Base-by-base conservation (phyloP, 768 basidiomycete species). In the Phlebiopsis flavidoalba region DNA sequence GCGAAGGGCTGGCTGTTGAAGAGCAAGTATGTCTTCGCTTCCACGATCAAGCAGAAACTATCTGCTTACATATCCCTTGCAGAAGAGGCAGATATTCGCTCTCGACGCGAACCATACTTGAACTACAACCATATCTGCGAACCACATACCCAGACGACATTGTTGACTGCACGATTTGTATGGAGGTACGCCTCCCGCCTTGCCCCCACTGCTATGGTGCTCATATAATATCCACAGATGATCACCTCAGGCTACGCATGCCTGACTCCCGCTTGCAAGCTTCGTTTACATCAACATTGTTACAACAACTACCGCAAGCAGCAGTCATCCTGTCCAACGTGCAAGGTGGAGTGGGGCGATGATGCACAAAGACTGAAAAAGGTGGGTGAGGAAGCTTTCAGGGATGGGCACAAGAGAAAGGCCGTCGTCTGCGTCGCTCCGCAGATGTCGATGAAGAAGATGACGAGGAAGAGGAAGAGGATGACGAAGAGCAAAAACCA, bases 1-100 rank as follows among this genome's bases (percentile, higher is more conserved):
- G 87, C 91, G n/a, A 85, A 83, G 66, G 88, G 88, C 14, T 92
- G 88, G 91, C 73, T 90, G 10, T 61, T 83, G 50, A 87, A 86
- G 75, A 91, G 87, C 87, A 82, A 79, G 88, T 87, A 67, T 78
- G 26, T 12, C 57, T 5, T 10, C 36, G 5, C 17, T 26, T 14
- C 15, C 17, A 21, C 8, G 47, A 21, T 14, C 33, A 7, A 11
- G 10, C 17, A 7, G 17, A 6, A n/a, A 37, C 11, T 14, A 17
- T n/a, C 6, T 43, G 53, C 45, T 43, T 19, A n/a, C 4, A 11
- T 15, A n/a, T 52, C 46, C 63, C 62, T 51, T 15, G 3, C 60
- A 65, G 62, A 57, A 58, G 66, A 82, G 89, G 88, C 24, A 83
- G 90, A 8, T 93, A 91, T 66, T 85, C 89, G 8, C 81, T 95